Conservation (phyloP, 2,329 filamentous ascomycete species). For the Sarocladiaceae sp. region DNA sequence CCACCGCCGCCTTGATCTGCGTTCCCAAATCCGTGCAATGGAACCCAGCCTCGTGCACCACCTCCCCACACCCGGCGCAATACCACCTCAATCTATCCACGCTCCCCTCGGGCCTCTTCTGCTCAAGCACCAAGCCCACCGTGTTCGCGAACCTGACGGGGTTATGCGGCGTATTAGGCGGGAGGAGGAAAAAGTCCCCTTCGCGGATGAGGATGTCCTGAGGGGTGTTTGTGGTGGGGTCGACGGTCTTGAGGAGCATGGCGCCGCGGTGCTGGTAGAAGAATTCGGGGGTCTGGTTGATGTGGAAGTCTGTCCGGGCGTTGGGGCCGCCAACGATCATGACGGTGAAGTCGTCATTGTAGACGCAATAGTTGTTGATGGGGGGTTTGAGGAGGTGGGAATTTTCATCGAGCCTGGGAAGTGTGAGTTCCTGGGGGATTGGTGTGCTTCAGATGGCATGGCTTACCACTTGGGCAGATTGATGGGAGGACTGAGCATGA, state of each 20-base stretch:
- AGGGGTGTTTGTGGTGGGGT: slow-evolving; percentile 52
- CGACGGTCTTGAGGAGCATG: slow-evolving; percentile 91
- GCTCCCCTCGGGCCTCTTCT: slow-evolving; percentile 62
- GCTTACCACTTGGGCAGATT: slow-evolving; percentile 55
- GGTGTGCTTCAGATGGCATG: background rate
- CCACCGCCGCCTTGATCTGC: slow-evolving; percentile 89
- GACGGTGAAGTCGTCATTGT: slow-evolving; percentile 75
- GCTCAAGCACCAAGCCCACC: slow-evolving; percentile 89
- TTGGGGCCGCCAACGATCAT: slow-evolving; percentile 98
- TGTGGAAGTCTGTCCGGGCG: slow-evolving; percentile 94
- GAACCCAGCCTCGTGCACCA: slow-evolving; percentile 83
- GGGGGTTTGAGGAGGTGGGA: slow-evolving; percentile 88
- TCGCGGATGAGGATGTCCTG: slow-evolving; percentile 84
- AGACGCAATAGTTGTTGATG: slow-evolving; percentile 96
- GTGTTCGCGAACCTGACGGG: slow-evolving; percentile 89
- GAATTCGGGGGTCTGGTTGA: slow-evolving; percentile 94
- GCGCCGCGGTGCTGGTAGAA: slow-evolving; percentile 94
- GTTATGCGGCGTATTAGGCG: slow-evolving; percentile 93
- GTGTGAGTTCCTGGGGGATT: slow-evolving; percentile 11
- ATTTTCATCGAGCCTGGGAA: slow-evolving; percentile 76
- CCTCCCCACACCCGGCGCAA: slow-evolving; percentile 57
- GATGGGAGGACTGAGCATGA: slow-evolving; percentile 46
- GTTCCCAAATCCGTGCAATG: slow-evolving; percentile 85
- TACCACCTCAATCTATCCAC: slow-evolving; percentile 88
- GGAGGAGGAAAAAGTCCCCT: slow-evolving; percentile 89